Percentiles rank a stretch among this genome's conserved stretches.
Conservation (phyloP, 1,284 basidiomycete species). For the Stereum hirsutum region DNA sequence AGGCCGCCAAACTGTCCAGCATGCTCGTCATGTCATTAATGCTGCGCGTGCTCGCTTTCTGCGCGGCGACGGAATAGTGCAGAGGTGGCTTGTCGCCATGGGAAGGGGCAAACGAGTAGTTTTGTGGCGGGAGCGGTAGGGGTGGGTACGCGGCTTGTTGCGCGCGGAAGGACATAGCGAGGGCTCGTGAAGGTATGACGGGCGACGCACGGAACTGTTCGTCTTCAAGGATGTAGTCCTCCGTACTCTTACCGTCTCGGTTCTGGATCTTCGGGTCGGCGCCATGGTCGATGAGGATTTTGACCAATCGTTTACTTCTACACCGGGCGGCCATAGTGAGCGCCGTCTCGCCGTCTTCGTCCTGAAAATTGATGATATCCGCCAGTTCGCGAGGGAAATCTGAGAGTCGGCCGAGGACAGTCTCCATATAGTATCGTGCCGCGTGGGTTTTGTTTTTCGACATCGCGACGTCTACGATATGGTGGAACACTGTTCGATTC, state of each 20-base stretch:
- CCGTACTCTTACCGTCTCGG: slow-evolving; percentile 92
- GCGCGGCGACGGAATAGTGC: slow-evolving; percentile 84
- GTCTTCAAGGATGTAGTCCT: slow-evolving; percentile 99
- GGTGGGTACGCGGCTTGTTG: slow-evolving; percentile 48
- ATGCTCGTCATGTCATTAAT: slow-evolving; percentile 81
- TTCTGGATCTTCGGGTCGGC: slow-evolving; percentile 96
- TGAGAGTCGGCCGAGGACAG: slow-evolving; percentile 81
- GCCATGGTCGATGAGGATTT: slow-evolving; percentile 92
- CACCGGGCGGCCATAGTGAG: slow-evolving; percentile 96
- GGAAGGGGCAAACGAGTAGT: slow-evolving; percentile 35
- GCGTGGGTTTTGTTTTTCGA: slow-evolving; percentile 97
- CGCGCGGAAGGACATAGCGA: slow-evolving; percentile 61
- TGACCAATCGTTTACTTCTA: slow-evolving; percentile 93
- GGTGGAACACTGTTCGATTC: slow-evolving; percentile 98
- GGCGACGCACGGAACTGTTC: slow-evolving; percentile 94
- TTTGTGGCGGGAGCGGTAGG: slow-evolving; percentile 21
- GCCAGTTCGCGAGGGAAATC: slow-evolving; percentile 96
- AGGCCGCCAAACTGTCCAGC: slow-evolving; percentile 85
- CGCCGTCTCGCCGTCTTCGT: slow-evolving; percentile 98
- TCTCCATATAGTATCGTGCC: slow-evolving; percentile 98
- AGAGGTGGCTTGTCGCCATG: slow-evolving; percentile 61
- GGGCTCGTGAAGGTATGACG: slow-evolving; percentile 54
- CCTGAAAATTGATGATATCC: slow-evolving; percentile 99
- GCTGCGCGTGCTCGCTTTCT: slow-evolving; percentile 79
- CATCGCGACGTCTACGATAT: slow-evolving; percentile 98